Evolutionary conservation across 352 stramenopile genomes (phyloP).

Genomic region (Globisporangium cylindrosporum): DNA sequence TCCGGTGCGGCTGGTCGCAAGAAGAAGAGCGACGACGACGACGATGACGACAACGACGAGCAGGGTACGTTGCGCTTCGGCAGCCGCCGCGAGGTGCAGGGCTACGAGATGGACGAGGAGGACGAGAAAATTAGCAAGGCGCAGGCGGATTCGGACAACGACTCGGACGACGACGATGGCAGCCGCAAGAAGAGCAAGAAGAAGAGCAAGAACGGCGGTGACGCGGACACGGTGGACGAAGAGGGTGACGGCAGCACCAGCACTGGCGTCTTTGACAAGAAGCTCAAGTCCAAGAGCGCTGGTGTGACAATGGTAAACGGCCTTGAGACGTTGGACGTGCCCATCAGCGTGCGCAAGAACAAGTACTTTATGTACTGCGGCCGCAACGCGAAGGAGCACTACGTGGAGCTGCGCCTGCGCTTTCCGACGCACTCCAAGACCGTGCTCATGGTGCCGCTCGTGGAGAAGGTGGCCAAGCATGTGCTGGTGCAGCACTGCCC

Average conservation of each 20-base stretch:
- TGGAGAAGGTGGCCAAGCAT: constrained; percentile 83
- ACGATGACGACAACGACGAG: constrained; percentile 86
- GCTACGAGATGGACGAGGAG: constrained; percentile 94
- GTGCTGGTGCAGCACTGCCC: constrained; percentile 87
- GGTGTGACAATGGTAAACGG: constrained; percentile 27
- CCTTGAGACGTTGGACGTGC: constrained; percentile 74
- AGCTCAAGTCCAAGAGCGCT: constrained; percentile 38
- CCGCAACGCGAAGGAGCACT: constrained; percentile 77
- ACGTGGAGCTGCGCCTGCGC: constrained; percentile 80
- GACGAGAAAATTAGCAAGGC: constrained; percentile 83
- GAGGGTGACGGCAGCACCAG: constrained; percentile 4
- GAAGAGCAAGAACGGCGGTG: constrained; percentile 27
- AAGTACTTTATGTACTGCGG: constrained; percentile 84
- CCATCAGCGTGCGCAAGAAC: constrained; percentile 80
- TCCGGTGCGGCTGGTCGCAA: constrained; percentile 32
- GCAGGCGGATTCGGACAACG: constrained; percentile 63
- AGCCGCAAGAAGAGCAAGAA: constrained; percentile 25
- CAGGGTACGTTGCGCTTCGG: constrained; percentile 87
- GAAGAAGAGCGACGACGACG: constrained; percentile 59
- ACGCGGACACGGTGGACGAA: constrained; percentile 38
- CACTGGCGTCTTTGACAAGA: constrained; percentile 17
- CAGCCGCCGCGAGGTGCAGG: constrained; percentile 72
- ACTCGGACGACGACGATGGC: constrained; percentile 25
- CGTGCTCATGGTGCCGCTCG: constrained; percentile 86
- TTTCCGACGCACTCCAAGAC: constrained; percentile 89